phyloP scores from a whole-genome alignment of 495 filamentous ascomycete genomes.

The Aspergillus affinis region DNA sequence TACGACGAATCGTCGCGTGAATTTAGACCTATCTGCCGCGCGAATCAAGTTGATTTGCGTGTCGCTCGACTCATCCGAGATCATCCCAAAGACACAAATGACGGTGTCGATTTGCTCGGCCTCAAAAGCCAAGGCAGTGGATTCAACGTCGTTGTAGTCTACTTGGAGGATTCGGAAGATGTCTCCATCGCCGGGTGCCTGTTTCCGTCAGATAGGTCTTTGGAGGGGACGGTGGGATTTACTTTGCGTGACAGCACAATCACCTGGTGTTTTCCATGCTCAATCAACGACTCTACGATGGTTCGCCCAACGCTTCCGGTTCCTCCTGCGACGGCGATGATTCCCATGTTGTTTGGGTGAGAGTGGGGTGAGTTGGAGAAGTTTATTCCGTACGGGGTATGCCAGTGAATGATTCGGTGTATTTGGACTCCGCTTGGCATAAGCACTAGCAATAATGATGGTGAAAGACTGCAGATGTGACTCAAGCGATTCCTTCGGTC shows the following conservation, averaged over 20 bases:
- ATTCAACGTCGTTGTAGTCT: conserved; percentile 33
- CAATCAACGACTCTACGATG: conserved; percentile 36
- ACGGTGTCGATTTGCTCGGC: conserved; percentile 41
- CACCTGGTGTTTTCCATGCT: conserved; percentile 32
- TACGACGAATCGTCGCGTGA: conserved; percentile 35
- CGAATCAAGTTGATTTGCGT: conserved; percentile 29
- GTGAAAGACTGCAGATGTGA: not conserved
- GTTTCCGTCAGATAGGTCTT: conserved; percentile 2
- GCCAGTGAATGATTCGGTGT: not conserved
- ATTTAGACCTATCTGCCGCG: conserved; percentile 35
- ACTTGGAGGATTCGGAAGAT: conserved; percentile 17
- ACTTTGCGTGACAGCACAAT: conserved; percentile 38
- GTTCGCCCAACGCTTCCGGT: conserved; percentile 39
- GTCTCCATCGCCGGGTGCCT: not conserved
- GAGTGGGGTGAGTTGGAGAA: not conserved
- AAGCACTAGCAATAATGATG: not conserved
- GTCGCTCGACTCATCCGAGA: conserved; percentile 7
- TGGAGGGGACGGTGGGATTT: not conserved
- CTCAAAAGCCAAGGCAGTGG: conserved; percentile 31
- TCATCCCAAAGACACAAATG: conserved; percentile 25
- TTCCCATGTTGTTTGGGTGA: conserved; percentile 23
- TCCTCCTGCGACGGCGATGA: conserved; percentile 44
- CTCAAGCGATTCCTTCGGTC: not conserved
- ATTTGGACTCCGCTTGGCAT: not conserved
- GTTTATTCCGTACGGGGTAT: too few species aligned